Conservation (phyloP, 768 basidiomycete species). For the Zangia roseola region DNA sequence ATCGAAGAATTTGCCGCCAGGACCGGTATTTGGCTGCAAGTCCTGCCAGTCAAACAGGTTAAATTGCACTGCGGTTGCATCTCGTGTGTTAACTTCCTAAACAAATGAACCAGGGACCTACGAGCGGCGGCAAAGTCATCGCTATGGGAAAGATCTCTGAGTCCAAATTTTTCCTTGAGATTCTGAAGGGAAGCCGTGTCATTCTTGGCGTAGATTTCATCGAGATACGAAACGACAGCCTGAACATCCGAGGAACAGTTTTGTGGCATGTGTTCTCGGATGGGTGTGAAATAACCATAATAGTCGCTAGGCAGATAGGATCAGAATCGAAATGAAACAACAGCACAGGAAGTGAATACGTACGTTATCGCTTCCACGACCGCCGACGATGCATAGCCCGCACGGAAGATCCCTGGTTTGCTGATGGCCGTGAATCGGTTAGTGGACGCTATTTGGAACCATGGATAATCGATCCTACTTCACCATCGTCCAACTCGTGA, state of each 20-base stretch:
- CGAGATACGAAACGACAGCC: constrained; percentile 60
- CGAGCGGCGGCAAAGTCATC: constrained; percentile 66
- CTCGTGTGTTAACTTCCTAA: no score
- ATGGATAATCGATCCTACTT: constrained; percentile 41
- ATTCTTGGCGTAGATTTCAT: constrained; percentile 49
- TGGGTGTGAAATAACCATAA: constrained; percentile 64
- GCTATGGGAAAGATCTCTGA: constrained; percentile 53
- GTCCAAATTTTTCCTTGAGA: constrained; percentile 59
- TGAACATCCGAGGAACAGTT: constrained; percentile 77
- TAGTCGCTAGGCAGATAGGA: constrained; percentile 18
- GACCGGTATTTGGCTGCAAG: constrained; percentile 51
- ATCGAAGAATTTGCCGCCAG: constrained; percentile 34
- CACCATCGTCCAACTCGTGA: constrained; percentile 67
- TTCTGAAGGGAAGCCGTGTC: constrained; percentile 47
- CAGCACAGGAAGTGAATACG: constrained; percentile 11
- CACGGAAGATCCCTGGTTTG: constrained; percentile 39
- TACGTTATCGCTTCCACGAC: constrained; percentile 46
- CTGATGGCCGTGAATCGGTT: no score
- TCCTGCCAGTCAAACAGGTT: constrained; percentile 66
- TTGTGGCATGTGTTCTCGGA: constrained; percentile 61
- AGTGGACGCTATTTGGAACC: neutral
- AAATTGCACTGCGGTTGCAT: constrained; percentile 56
- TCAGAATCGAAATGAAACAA: neutral
- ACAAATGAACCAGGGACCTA: constrained; percentile 33
- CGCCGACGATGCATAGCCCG: constrained; percentile 45